These are phyloP conservation scores for Boletus pseudopeckii DNA, from an alignment of 768 basidiomycete genomes.

Conservation along the genomic window DNA sequence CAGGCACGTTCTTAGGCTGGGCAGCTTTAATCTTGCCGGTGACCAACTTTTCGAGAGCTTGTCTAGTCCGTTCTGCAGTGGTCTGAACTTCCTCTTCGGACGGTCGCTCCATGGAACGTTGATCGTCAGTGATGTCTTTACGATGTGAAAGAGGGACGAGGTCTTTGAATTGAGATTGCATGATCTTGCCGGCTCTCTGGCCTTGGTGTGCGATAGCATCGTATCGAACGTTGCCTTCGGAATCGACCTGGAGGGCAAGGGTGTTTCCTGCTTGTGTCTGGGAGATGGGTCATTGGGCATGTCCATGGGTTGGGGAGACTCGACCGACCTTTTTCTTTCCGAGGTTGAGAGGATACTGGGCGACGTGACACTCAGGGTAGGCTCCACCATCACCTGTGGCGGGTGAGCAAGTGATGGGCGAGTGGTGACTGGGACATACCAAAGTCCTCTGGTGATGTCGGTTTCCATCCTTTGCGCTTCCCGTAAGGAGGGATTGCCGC, in stretches of 20 bases:
- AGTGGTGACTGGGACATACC: constrained; percentile 44
- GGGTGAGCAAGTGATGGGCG: background rate
- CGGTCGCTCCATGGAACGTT: constrained; percentile 82
- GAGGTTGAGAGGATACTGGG: constrained; percentile 95
- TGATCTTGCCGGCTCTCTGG: constrained; percentile 76
- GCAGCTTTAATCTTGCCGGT: constrained; percentile 98
- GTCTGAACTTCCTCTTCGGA: constrained; percentile 88
- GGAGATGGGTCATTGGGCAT: background rate
- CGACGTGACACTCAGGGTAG: constrained; percentile 93
- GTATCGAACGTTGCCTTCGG: constrained; percentile 94
- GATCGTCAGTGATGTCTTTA: constrained; percentile 77
- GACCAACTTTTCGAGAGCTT: constrained; percentile 90
- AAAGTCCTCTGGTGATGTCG: constrained; percentile 77
- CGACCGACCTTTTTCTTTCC: constrained; percentile 85
- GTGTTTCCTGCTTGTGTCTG: constrained; percentile 92
- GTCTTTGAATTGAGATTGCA: constrained; percentile 97
- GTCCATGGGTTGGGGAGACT: background rate
- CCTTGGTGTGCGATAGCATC: constrained; percentile 97
- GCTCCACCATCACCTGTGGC: constrained; percentile 77
- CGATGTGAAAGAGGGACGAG: constrained; percentile 89
- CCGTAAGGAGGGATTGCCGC: constrained; percentile 78
- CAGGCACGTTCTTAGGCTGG: constrained; percentile 93
- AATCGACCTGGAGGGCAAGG: constrained; percentile 93
- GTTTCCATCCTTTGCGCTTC: constrained; percentile 82
- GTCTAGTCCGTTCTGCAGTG: constrained; percentile 88